These are phyloP conservation scores for Phytophthora aleatoria DNA, from an alignment of 352 stramenopile genomes.

Conservation along the genomic window DNA sequence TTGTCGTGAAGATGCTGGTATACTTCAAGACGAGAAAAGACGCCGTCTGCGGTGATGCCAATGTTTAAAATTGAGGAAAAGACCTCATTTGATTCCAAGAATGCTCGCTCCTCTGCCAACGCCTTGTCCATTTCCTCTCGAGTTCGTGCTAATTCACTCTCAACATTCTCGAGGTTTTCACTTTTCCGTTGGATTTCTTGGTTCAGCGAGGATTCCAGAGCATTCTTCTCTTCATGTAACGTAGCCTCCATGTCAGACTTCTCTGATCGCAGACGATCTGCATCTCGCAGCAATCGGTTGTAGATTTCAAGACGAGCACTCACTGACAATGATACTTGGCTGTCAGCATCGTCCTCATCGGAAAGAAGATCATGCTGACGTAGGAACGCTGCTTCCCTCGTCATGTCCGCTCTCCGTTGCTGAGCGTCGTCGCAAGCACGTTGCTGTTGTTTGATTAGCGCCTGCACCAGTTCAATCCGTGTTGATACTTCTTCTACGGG, in stretches of 20 bases:
- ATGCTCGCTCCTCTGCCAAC: slow-evolving; percentile 24
- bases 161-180: slow-evolving; percentile 16
- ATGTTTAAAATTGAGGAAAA: slow-evolving; percentile 18
- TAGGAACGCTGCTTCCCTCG: slow-evolving; percentile 26
- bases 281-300: slow-evolving; percentile 23
- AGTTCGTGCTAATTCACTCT: slow-evolving; percentile 19
- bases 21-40: slow-evolving; percentile 20
- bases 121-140: slow-evolving; percentile 15
- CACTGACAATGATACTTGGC: slow-evolving; percentile 8
- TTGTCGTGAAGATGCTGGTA: slow-evolving; percentile 28
- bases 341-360: neutral
- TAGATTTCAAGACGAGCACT: slow-evolving; percentile 36
- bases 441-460: slow-evolving; percentile 33
- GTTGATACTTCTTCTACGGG: slow-evolving; percentile 11
- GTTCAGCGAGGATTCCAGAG: slow-evolving; percentile 8
- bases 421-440: slow-evolving; percentile 3
- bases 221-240: slow-evolving; percentile 14
- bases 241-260: slow-evolving; percentile 11
- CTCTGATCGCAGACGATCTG: slow-evolving; percentile 10
- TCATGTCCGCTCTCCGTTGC: slow-evolving; percentile 18
- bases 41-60: neutral
- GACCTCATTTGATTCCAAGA: slow-evolving; percentile 16
- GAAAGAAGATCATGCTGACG: slow-evolving; percentile 23
- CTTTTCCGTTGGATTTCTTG: slow-evolving; percentile 8
- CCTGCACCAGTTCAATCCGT: slow-evolving; percentile 31